Evolutionary conservation across 306 rosid genomes (phyloP), one percentile per base, ranked within the genome.

Genomic region (Quillaja saponaria): DNA sequence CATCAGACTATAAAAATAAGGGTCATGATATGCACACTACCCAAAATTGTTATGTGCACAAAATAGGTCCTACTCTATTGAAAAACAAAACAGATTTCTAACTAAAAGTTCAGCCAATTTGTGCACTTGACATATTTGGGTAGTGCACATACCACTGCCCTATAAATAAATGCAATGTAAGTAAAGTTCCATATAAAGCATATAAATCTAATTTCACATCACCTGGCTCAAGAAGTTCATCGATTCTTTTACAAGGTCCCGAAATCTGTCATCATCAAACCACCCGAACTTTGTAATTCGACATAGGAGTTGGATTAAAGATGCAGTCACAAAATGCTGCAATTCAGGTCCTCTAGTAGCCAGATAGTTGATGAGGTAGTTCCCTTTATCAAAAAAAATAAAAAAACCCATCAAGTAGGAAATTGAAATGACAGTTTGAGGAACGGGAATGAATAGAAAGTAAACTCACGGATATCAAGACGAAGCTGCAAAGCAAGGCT

Each of bases 271-370:
- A 75, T 80, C 84, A 51, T 80, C 84, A 16, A 80, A 78, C 84
- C 81, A 80, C 21, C 84, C 81, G 47, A 75, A 63, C 63, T 80
- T 80, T 10, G 84, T 71, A 71, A 71, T 59, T 33, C 84, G 75
- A 63, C 81, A 75, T 46, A 71, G 67, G 55, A 80, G 81, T 63
- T 75, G 84, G 49, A 75, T 71, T 59, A 80, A 53, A 13, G 84
- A 80, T 57, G 62, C 84, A 17, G 67, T 75, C 59, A 80, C 81
- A 75, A 80, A 80, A 42, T 78, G 72, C 68, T 80, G 69, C 56
- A 80, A 46, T 13, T 80, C 84, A 46, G 81, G 78, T 67, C 84
- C 84, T 71, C 62, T 80, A 50, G 69, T 80, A 51, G 84, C 84
- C 73, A 80, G 72, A 67, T 80, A 80, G 69, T 67, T 80, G 51